Base-by-base conservation (phyloP, 2,329 filamentous ascomycete species). In the Ophiocordyceps unilateralis region DNA sequence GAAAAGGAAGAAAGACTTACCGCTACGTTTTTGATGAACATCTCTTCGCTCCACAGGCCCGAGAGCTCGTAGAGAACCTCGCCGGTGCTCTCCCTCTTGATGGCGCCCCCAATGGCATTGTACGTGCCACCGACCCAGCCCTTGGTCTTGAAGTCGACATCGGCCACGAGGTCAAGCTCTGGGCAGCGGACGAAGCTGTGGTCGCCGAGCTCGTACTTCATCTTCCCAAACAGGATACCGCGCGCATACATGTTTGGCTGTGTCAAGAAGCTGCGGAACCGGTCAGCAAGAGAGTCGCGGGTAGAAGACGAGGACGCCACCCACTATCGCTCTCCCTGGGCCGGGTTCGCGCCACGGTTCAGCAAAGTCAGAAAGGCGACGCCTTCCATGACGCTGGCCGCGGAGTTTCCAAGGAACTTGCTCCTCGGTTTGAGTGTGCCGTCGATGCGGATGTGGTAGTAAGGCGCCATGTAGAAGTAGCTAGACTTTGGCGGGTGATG, bases 181-280 rank as follows among this genome's bases (percentile, higher is more conserved):
- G 89, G 86, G 59, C 91, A 96, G 50, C 81, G 76, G 19, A 98
- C 84, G 53, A 87, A 85, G 58, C 88, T 94, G 65, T 94, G 88
- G 59, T 96, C 89, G 49, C 89, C 91, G 8, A 98, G 76, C 66
- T 98, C 91, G 62, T 96, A 98, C 62, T 95, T 96, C 91, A 98
- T 96, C 62, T 95, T 96, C 40, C 91, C 91, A 55, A 98, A 95
- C 9, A 98, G 69, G 46, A 98, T 96, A 30, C 91, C 89, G 48
- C 91, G 77, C 20, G 89, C 91, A 60, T 98, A 98, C 87, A 98
- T 98, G 66, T 98, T 98, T 17, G 91, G 91, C 57, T 98, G 91
- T 5, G 91, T 96, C 42, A 96, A 65, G 55, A 93, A 84, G 62
- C 85, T 93, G 38, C 1, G 8, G 38, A 36, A 26, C 19, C 14